A percentile compares a stretch with the other conserved stretches of the same genome.
These are phyloP conservation scores for Jacaranda copaia DNA, from an alignment of 257 asterid genomes.

Conservation along the genomic window DNA sequence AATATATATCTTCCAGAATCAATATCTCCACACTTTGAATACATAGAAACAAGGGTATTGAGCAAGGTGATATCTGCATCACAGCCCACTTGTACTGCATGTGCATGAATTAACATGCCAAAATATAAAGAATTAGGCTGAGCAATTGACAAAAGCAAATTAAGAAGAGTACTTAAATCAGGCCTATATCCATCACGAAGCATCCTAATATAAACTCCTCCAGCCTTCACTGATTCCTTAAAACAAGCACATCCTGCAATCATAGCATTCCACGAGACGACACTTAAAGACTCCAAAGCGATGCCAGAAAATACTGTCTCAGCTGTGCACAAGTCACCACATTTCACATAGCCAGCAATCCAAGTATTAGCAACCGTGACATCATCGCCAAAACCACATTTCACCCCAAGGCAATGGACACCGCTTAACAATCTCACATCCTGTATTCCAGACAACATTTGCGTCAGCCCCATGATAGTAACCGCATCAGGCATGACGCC, in stretches of 20 bases:
- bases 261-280: constrained; percentile 78
- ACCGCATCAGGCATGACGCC: constrained; percentile 49
- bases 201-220: constrained; percentile 53
- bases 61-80: constrained; percentile 49
- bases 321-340: constrained; percentile 45
- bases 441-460: constrained; percentile 49
- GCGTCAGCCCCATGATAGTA: constrained; percentile 55
- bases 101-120: constrained; percentile 62
- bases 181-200: constrained; percentile 52
- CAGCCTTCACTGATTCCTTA: constrained; percentile 54
- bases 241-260: constrained; percentile 60
- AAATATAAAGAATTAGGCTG: constrained; percentile 42
- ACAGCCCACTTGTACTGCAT: constrained; percentile 55
- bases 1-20: constrained; percentile 57
- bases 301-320: constrained; percentile 53
- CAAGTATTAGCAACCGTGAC: constrained; percentile 60
- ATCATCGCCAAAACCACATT: constrained; percentile 50
- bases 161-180: constrained; percentile 68
- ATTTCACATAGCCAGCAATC: constrained; percentile 58
- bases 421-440: constrained; percentile 42
- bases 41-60: constrained; percentile 69
- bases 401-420: constrained; percentile 64
- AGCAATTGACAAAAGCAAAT: constrained; percentile 61
- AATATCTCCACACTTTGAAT: constrained; percentile 68
- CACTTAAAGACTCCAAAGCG: constrained; percentile 40